These are phyloP conservation scores for Gillenia trifoliata DNA, from an alignment of 306 rosid species.

Conservation along the genomic window DNA sequence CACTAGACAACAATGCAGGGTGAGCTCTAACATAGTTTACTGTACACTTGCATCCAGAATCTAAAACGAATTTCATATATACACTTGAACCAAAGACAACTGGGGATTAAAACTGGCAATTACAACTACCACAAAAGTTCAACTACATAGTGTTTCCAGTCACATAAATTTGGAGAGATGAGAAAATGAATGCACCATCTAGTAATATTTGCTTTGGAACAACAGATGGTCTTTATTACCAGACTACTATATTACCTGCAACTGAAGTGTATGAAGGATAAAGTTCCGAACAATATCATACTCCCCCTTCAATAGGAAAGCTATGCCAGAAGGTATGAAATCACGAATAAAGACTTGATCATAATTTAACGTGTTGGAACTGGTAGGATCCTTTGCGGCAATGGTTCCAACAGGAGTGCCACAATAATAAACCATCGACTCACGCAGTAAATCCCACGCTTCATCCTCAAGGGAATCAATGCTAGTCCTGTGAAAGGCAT, in stretches of 20 bases:
- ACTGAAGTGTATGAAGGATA: slow-evolving; percentile 78
- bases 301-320: slow-evolving; percentile 84
- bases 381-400: slow-evolving; percentile 75
- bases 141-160: neutral
- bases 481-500: slow-evolving; percentile 24
- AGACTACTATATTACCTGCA: slow-evolving; percentile 57
- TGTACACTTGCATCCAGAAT: neutral
- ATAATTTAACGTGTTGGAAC: slow-evolving; percentile 62
- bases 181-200: neutral
- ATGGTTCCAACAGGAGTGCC: slow-evolving; percentile 81
- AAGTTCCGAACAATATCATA: slow-evolving; percentile 83
- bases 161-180: neutral
- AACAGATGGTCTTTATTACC: slow-evolving; percentile 4
- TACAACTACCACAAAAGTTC: neutral
- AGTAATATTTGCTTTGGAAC: neutral
- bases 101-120: no score
- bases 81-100: no score
- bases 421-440: slow-evolving; percentile 67
- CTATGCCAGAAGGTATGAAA: slow-evolving; percentile 87
- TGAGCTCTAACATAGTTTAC: neutral
- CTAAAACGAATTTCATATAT: no score
- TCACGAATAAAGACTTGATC: slow-evolving; percentile 90
- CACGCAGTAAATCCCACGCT: slow-evolving; percentile 78
- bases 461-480: slow-evolving; percentile 62
- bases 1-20: neutral